Evolutionary conservation across 306 rosid species (phyloP).

Genomic region (Quercus engelmannii): DNA sequence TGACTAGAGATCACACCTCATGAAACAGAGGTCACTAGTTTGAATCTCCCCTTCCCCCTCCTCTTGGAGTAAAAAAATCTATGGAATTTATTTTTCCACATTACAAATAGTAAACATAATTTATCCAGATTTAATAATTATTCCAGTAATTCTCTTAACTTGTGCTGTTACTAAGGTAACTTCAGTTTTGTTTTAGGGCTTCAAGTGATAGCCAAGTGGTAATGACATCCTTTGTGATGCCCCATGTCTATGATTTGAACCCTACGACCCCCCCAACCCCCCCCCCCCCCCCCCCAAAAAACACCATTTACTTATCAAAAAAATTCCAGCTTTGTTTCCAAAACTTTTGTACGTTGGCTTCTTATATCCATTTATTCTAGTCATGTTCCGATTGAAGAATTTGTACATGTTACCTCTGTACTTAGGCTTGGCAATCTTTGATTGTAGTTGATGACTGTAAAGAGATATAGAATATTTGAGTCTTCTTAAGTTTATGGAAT

Average conservation of each 20-base stretch:
- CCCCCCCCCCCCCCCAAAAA: too few relatives aligned
- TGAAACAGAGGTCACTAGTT: too few relatives aligned
- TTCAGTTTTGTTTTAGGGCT: neutral
- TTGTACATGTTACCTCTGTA: neutral
- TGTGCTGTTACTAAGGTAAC: neutral
- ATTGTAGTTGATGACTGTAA: neutral
- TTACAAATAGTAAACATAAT: neutral
- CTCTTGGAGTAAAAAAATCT: neutral
- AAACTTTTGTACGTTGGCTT: too few relatives aligned
- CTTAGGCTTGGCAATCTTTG: neutral
- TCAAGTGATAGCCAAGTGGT: too few relatives aligned
- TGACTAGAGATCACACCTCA: too few relatives aligned
- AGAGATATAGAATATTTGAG: neutral
- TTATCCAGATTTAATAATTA: neutral
- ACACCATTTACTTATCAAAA: too few relatives aligned
- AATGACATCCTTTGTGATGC: too few relatives aligned
- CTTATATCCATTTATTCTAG: neutral
- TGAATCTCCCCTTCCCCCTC: too few relatives aligned
- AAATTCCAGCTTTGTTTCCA: too few relatives aligned
- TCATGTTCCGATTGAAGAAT: neutral
- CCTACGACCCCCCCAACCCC: too few relatives aligned
- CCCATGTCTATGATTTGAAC: too few relatives aligned
- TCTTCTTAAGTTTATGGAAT: conserved; percentile 2
- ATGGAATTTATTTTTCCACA: neutral
- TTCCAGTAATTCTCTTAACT: neutral